These are phyloP conservation scores for Cyberlindnera euphorbiae DNA, from an alignment of 805 yeast species.

Conservation along the genomic window DNA sequence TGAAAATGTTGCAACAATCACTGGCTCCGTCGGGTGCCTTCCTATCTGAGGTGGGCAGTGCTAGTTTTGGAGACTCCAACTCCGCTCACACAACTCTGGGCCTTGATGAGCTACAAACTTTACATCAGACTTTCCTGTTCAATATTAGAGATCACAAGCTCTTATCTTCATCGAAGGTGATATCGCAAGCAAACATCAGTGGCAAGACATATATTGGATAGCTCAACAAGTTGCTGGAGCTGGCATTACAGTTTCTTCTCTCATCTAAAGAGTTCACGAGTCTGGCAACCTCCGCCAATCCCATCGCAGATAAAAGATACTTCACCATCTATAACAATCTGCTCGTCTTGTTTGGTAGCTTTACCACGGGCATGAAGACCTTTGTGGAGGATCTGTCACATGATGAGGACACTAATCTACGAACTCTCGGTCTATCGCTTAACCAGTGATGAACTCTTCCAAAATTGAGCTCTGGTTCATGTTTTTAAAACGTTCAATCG, in stretches of 20 bases:
- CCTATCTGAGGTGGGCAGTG: constrained; percentile 16
- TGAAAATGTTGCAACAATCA: constrained; percentile 25
- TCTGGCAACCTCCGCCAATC: constrained; percentile 25
- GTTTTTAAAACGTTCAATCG: too few species aligned
- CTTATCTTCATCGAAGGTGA: constrained; percentile 22
- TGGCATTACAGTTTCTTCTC: constrained; percentile 35
- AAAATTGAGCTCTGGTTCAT: not conserved
- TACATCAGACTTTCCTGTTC: constrained; percentile 31
- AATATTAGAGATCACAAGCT: constrained; percentile 35
- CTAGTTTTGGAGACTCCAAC: not conserved
- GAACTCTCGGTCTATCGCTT: constrained; percentile 38
- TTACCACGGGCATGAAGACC: constrained; percentile 35
- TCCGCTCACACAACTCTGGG: constrained; percentile 26
- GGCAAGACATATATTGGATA: constrained; percentile 38
- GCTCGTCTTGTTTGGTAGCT: constrained; percentile 38
- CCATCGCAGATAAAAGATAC: too few species aligned
- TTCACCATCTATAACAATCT: constrained; percentile 34
- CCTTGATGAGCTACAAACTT: constrained; percentile 43
- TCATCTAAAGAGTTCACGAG: constrained; percentile 34
- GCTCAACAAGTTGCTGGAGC: constrained; percentile 32
- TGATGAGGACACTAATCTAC: constrained; percentile 45
- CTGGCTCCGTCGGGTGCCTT: constrained; percentile 28
- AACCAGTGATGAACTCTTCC: constrained; percentile 14
- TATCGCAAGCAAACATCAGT: constrained; percentile 34
- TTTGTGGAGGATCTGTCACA: constrained; percentile 49